A percentile compares a stretch with the other conserved stretches of the same genome.
These are phyloP conservation scores for Sporothrix mexicana DNA, from an alignment of 2,329 filamentous ascomycete genomes.

Conservation along the genomic window DNA sequence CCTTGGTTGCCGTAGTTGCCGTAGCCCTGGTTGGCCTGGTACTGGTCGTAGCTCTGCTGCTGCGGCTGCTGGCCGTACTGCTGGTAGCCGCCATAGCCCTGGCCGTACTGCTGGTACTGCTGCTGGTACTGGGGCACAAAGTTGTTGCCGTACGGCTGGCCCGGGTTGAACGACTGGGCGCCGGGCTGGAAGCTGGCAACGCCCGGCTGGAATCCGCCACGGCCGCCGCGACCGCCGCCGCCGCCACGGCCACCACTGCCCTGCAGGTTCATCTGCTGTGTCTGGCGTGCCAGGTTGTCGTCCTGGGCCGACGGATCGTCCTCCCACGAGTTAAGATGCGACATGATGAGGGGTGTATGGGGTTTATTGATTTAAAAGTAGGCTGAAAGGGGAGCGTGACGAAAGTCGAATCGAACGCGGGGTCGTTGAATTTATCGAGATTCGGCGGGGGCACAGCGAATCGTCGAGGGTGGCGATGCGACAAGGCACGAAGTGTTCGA, in stretches of 20 bases:
- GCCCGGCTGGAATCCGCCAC: constrained; percentile 65
- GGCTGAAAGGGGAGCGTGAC: too few relatives aligned
- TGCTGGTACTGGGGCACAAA: constrained; percentile 49
- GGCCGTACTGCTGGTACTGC: constrained; percentile 36
- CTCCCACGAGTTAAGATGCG: constrained; percentile 94
- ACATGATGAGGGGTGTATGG: constrained; percentile 32
- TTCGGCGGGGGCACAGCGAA: constrained; percentile 13
- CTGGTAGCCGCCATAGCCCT: constrained; percentile 44
- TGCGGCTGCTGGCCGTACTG: constrained; percentile 47
- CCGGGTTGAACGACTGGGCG: constrained; percentile 66
- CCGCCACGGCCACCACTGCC: constrained; percentile 51
- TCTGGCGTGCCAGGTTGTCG: constrained; percentile 76
- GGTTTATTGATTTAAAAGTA: background rate
- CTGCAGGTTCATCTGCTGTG: constrained; percentile 77
- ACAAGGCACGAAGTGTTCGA: background rate
- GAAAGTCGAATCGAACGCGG: background rate
- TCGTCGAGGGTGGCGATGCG: background rate
- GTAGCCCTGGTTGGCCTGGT: constrained; percentile 46
- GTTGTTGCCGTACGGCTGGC: constrained; percentile 62
- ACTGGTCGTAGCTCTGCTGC: constrained; percentile 50
- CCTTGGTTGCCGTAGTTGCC: constrained; percentile 36
- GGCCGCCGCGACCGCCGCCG: constrained; percentile 31
- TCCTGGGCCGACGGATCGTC: constrained; percentile 81
- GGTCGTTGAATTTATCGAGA: constrained; percentile 3
- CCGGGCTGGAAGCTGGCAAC: constrained; percentile 75